Base-by-base conservation (phyloP, 257 asterid species). In the Fraxinus quadrangulata region DNA sequence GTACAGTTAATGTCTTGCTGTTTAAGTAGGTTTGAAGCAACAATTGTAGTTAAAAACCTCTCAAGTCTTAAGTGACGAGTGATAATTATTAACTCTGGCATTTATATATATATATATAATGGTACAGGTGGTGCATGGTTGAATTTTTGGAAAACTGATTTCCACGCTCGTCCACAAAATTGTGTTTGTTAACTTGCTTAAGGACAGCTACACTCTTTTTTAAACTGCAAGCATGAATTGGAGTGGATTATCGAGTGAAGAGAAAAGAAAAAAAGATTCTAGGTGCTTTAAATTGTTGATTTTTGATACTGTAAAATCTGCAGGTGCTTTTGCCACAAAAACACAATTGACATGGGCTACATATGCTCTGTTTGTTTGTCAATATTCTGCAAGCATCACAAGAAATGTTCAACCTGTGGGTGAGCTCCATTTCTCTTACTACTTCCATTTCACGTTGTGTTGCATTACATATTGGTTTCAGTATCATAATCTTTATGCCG, bases 281-380 rank as follows among this genome's bases (percentile, higher is more conserved):
- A 1, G n/a, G 63, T 4, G 2, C 19, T 54, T 54, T 6, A 54
- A 54, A 54, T n/a, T 56, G 28, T 56, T 21, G 26, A 21, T 56
- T 16, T 17, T 54, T 54, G 1, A n/a, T 19, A 5, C 30, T 21
- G 14, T n/a, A 56, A 56, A 69, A 74, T 77, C 45, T 84, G 79
- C 89, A 93, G 96, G 86, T 94, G 98, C 81, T 94, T 94, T 86
- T 94, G 97, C 94, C 98, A 94, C 93, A 94, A 94, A 78, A 90
- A 79, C 79, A 94, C 98, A 49, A 94, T 92, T 11, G 97, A 92
- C 79, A 90, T 90, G 97, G 98, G 97, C 82, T 94, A 81, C 84
- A 94, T 94, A 79, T 94, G 98, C 82, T 94, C 97, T 0, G 98
- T 94, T 82, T 94, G 97, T 82, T 80, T 94, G 77, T 94, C 98